Percentiles rank a stretch among this genome's conserved stretches.
Evolutionary conservation across 2,329 filamentous ascomycete species (phyloP).

Genomic region (Lasiodiplodia gonubiensis): DNA sequence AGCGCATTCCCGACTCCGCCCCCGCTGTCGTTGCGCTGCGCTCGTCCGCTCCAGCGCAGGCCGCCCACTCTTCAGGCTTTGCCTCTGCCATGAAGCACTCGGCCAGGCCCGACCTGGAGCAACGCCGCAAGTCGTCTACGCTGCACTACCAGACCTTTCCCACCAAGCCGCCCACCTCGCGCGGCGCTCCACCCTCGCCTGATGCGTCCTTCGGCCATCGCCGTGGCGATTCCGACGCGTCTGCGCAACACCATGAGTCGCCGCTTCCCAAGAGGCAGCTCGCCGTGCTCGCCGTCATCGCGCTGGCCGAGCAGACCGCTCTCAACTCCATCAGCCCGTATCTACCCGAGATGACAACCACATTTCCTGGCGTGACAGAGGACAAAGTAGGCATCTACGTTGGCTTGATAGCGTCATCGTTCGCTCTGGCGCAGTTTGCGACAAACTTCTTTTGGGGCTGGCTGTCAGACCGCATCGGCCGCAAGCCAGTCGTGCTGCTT

Average conservation of each 20-base stretch:
- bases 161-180: slow-evolving; percentile 71
- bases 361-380: slow-evolving; percentile 78
- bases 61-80: slow-evolving; percentile 1
- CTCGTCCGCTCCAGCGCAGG: slow-evolving; percentile 1
- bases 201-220: slow-evolving; percentile 22
- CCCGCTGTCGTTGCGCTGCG: slow-evolving; percentile 5
- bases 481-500: slow-evolving; percentile 80
- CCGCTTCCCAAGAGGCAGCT: slow-evolving; percentile 86
- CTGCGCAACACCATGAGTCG: slow-evolving; percentile 60
- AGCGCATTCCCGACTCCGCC: neutral
- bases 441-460: slow-evolving; percentile 94
- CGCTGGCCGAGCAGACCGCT: slow-evolving; percentile 91
- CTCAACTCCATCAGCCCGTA: slow-evolving; percentile 97
- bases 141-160: slow-evolving; percentile 83
- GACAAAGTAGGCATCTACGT: slow-evolving; percentile 83
- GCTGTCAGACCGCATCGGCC: slow-evolving; percentile 76
- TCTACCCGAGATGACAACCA: slow-evolving; percentile 86
- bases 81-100: slow-evolving; percentile 21
- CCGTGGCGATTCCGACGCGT: slow-evolving; percentile 43
- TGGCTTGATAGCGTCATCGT: slow-evolving; percentile 85
- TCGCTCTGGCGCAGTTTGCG: slow-evolving; percentile 88
- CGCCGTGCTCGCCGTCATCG: slow-evolving; percentile 82
- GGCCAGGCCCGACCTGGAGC: slow-evolving; percentile 34
- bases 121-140: slow-evolving; percentile 57
- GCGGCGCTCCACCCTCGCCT: slow-evolving; percentile 58